phyloP scores from a whole-genome alignment of 352 stramenopile species.

The Globisporangium paroecandrum region DNA sequence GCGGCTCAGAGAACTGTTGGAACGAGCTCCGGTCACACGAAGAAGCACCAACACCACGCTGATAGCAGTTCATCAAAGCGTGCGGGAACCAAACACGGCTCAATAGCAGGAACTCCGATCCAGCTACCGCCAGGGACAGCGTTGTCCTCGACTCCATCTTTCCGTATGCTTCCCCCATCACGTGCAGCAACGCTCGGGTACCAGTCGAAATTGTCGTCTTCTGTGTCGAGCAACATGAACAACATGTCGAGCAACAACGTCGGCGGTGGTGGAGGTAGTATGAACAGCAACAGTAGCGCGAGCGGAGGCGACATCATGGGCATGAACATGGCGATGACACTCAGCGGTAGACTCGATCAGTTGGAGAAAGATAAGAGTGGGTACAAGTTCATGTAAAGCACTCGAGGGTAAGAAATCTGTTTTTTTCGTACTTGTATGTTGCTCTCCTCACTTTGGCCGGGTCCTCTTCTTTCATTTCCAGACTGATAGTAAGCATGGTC shows the following conservation, averaged over 20 bases:
- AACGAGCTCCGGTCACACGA: constrained; percentile 1
- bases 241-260: constrained; percentile 17
- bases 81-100: constrained; percentile 12
- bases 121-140: constrained; percentile 6
- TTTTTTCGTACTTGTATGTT: not conserved
- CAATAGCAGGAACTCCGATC: constrained; percentile 12
- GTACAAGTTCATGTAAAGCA: constrained; percentile 25
- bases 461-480: not conserved
- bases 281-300: constrained; percentile 18
- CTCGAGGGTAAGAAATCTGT: not conserved
- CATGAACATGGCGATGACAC: constrained; percentile 28
- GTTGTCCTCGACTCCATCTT: constrained; percentile 12
- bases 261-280: constrained; percentile 16
- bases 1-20: constrained; percentile 15
- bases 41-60: constrained; percentile 18
- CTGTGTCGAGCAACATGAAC: constrained; percentile 28
- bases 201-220: constrained; percentile 25
- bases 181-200: constrained; percentile 24
- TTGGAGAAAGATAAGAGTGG: constrained; percentile 63
- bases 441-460: not conserved
- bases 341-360: constrained; percentile 73
- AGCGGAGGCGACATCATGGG: constrained; percentile 6
- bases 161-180: constrained; percentile 18
- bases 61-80: constrained; percentile 10
- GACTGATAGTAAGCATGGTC: not conserved